Conservation (phyloP, 2,329 filamentous ascomycete genomes). For the Colletotrichum paranaense region DNA sequence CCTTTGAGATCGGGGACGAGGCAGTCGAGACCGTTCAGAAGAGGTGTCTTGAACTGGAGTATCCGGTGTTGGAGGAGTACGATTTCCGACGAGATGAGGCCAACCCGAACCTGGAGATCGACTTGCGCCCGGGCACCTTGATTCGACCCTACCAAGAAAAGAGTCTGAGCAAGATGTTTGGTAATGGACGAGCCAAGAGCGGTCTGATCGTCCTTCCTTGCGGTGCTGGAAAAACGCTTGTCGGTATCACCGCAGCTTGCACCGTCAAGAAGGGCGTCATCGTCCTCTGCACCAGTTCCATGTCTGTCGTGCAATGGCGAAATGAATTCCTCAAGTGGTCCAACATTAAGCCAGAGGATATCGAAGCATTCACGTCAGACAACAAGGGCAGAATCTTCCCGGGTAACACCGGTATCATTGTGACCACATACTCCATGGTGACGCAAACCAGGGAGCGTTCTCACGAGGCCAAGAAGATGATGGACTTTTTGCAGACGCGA, state of each 20-base stretch:
- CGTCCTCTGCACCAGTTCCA: constrained; percentile 94
- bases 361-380: constrained; percentile 94
- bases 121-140: constrained; percentile 87
- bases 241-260: constrained; percentile 97
- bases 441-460: constrained; percentile 88
- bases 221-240: constrained; percentile 95
- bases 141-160: constrained; percentile 98
- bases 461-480: constrained; percentile 95
- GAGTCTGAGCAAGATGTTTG: constrained; percentile 98
- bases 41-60: constrained; percentile 86
- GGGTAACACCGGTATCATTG: constrained; percentile 93
- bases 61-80: constrained; percentile 94
- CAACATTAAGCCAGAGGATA: constrained; percentile 91
- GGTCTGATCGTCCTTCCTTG: constrained; percentile 98
- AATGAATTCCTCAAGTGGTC: constrained; percentile 99
- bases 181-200: constrained; percentile 95
- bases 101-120: constrained; percentile 93
- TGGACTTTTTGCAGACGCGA: constrained; percentile 88
- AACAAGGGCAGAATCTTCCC: constrained; percentile 86
- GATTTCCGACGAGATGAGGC: constrained; percentile 92
- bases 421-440: constrained; percentile 99
- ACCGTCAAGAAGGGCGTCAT: constrained; percentile 98
- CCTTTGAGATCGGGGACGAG: constrained; percentile 88
- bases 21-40: constrained; percentile 90
- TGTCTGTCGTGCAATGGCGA: constrained; percentile 98